Evolutionary conservation across 2,329 filamentous ascomycete genomes (phyloP).

Genomic region (Aspergillus ochraceus): DNA sequence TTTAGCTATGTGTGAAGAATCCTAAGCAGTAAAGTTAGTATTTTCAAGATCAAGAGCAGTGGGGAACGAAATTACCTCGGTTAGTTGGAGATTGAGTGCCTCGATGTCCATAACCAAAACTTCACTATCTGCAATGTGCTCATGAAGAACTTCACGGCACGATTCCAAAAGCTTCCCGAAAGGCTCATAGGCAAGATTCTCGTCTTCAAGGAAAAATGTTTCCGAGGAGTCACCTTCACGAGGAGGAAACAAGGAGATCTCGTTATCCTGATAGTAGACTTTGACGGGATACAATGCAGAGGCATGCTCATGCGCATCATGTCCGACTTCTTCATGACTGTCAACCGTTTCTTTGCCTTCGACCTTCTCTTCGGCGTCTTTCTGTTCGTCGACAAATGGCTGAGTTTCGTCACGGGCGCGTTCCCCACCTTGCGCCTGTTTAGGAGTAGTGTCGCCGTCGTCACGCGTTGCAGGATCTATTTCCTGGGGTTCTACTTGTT

Average conservation of each 20-base stretch:
- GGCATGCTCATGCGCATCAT: slow-evolving; percentile 9
- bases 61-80: slow-evolving; percentile 53
- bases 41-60: slow-evolving; percentile 4
- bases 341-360: slow-evolving; percentile 4
- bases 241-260: slow-evolving; percentile 61
- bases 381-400: slow-evolving; percentile 9
- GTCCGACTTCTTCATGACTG: slow-evolving; percentile 9
- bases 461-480: slow-evolving; percentile 3
- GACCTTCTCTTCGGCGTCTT: slow-evolving; percentile 9
- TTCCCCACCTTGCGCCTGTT: slow-evolving; percentile 19
- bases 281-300: slow-evolving; percentile 47
- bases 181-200: slow-evolving; percentile 53
- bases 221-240: slow-evolving; percentile 53
- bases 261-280: slow-evolving; percentile 56
- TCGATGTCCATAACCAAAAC: slow-evolving; percentile 59
- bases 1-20: slow-evolving; percentile 49
- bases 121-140: slow-evolving; percentile 57
- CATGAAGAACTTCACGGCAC: slow-evolving; percentile 56
- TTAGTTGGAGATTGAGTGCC: slow-evolving; percentile 55
- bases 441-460: slow-evolving; percentile 4
- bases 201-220: slow-evolving; percentile 58
- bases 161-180: slow-evolving; percentile 58
- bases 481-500: slow-evolving; percentile 11
- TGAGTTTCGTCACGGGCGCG: slow-evolving; percentile 9
- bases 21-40: slow-evolving; percentile 42